These are phyloP conservation scores for Vigna nakashimae DNA, from an alignment of 306 rosid species.

Conservation along the genomic window DNA sequence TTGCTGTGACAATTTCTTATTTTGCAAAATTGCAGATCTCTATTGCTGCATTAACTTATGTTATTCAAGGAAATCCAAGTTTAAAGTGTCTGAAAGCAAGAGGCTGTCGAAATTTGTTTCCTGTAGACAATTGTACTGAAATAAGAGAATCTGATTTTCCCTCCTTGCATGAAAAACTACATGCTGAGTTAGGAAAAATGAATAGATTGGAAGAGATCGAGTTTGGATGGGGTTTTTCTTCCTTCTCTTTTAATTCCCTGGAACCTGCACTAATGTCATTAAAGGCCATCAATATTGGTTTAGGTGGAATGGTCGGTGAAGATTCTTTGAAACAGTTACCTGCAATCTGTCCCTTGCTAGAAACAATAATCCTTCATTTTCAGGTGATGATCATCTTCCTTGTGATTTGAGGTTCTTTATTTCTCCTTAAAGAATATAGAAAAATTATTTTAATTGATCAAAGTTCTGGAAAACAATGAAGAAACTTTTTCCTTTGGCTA, in stretches of 20 bases:
- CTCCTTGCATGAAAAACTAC: slow-evolving; percentile 50
- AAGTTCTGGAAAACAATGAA: slow-evolving; percentile 11
- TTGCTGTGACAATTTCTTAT: not conserved
- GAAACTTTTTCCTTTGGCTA: slow-evolving; percentile 14
- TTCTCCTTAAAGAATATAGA: slow-evolving; percentile 2
- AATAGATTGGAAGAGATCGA: slow-evolving; percentile 69
- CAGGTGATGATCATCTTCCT: slow-evolving; percentile 58
- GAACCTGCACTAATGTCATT: slow-evolving; percentile 65
- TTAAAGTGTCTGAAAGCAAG: slow-evolving; percentile 69
- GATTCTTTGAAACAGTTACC: slow-evolving; percentile 61
- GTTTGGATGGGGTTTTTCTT: slow-evolving; percentile 87
- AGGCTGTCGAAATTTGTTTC: slow-evolving; percentile 66
- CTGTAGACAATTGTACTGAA: slow-evolving; percentile 40
- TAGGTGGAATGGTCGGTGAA: slow-evolving; percentile 80
- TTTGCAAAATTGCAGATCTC: slow-evolving; percentile 64
- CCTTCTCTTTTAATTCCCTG: slow-evolving; percentile 65
- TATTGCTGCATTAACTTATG: slow-evolving; percentile 62
- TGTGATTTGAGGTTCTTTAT: slow-evolving; percentile 41
- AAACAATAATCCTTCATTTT: slow-evolving; percentile 68
- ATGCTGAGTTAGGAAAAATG: slow-evolving; percentile 55
- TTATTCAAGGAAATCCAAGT: slow-evolving; percentile 57
- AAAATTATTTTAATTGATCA: slow-evolving; percentile 7
- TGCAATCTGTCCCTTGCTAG: slow-evolving; percentile 63
- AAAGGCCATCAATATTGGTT: slow-evolving; percentile 63
- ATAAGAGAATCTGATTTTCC: slow-evolving; percentile 48